Percentiles rank a stretch among this genome's conserved stretches.
Evolutionary conservation across 2,329 filamentous ascomycete genomes (phyloP).

Genomic region (Aspergillus chevalieri): DNA sequence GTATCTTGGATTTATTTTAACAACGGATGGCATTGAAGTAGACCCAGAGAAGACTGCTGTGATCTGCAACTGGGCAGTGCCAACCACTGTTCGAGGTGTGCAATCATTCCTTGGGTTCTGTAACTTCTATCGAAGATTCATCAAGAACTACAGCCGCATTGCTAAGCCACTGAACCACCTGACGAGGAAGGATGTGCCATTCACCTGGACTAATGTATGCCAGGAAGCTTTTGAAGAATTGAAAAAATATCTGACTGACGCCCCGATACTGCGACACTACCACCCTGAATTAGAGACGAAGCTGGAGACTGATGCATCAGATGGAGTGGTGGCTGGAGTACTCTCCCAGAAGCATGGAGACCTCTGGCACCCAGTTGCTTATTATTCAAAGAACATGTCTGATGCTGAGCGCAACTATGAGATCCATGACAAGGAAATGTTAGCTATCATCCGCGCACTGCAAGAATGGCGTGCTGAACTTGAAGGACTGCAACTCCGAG

Average conservation of each 20-base stretch:
- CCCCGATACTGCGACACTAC: neutral
- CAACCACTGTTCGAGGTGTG: slow-evolving; percentile 7
- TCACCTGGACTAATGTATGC: slow-evolving; percentile 5
- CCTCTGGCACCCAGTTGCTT: slow-evolving; percentile 15
- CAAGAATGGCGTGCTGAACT: slow-evolving; percentile 17
- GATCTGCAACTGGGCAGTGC: slow-evolving; percentile 8
- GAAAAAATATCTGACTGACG: neutral
- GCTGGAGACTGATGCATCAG: slow-evolving; percentile 20
- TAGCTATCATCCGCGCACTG: slow-evolving; percentile 16
- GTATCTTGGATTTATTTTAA: slow-evolving; percentile 28
- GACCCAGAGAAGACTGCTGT: slow-evolving; percentile 18
- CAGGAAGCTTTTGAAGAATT: slow-evolving; percentile 12
- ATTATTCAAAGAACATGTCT: slow-evolving; percentile 16
- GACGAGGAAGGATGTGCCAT: slow-evolving; percentile 8
- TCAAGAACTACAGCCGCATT: neutral
- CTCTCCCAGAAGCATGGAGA: slow-evolving; percentile 11
- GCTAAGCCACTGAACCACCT: neutral
- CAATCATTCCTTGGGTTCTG: slow-evolving; percentile 26
- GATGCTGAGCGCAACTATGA: slow-evolving; percentile 18
- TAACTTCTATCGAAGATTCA: slow-evolving; percentile 29
- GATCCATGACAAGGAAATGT: slow-evolving; percentile 13
- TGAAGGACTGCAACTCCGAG: slow-evolving; percentile 5
- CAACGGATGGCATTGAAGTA: slow-evolving; percentile 18
- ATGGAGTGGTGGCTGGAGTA: slow-evolving; percentile 8
- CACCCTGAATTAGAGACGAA: slow-evolving; percentile 2